Percentiles rank a stretch among this genome's conserved stretches.
Evolutionary conservation across 768 basidiomycete genomes (phyloP).

Genomic region (Agaricus bisporus): DNA sequence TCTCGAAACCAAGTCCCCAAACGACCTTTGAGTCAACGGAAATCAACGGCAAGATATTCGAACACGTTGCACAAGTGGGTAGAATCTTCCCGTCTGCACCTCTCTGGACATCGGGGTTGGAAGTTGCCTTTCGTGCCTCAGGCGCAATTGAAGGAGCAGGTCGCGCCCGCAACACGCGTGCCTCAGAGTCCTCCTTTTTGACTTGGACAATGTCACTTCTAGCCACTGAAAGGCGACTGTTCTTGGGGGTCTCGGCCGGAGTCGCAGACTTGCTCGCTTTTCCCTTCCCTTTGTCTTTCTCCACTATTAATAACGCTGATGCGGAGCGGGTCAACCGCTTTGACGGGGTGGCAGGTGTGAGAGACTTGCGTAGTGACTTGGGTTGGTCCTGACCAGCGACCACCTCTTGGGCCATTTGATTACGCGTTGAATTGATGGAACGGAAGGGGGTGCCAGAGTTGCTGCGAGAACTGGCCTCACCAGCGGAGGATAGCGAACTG

Average conservation of each 20-base stretch:
- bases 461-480: conserved; percentile 27
- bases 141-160: conserved; percentile 30
- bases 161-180: conserved; percentile 45
- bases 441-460: conserved; percentile 35
- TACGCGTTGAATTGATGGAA: conserved; percentile 56
- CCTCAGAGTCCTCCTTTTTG: conserved; percentile 48
- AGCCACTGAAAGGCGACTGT: conserved; percentile 14
- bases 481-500: conserved; percentile 34
- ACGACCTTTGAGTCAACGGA: conserved; percentile 69
- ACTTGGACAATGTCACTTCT: conserved; percentile 28
- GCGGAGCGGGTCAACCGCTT: conserved; percentile 29
- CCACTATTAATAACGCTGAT: conserved; percentile 16
- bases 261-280: conserved; percentile 23
- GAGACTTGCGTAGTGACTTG: conserved; percentile 5
- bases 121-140: conserved; percentile 19
- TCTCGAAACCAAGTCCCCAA: conserved; percentile 59
- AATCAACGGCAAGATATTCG: conserved; percentile 68
- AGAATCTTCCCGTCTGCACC: conserved; percentile 63
- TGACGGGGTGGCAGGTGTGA: conserved; percentile 19
- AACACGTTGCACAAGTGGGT: conserved; percentile 68
- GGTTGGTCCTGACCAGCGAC: conserved; percentile 23
- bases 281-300: conserved; percentile 36
- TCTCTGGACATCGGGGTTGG: conserved; percentile 37
- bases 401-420: conserved; percentile 37
- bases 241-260: conserved; percentile 22